Base-by-base conservation (phyloP, 345 rosid species). In the Carallia brachiata region DNA sequence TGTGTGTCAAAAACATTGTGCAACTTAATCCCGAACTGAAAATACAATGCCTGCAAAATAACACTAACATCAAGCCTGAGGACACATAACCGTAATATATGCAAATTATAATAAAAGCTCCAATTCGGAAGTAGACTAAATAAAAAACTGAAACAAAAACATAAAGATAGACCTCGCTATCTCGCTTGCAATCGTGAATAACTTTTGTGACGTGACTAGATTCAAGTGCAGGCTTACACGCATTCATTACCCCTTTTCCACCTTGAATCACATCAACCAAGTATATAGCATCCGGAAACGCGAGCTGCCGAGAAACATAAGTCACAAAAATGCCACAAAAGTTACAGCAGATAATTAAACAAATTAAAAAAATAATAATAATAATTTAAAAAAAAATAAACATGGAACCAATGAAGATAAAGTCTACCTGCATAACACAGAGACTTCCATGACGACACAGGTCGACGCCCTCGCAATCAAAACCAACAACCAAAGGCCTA, bases 221-320 rank as follows among this genome's bases (percentile, higher is more conserved):
- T 91, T 94, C 97, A 15, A 94, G 96, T 62, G 96, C 98, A 80
- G 96, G 96, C 87, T 91, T 89, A 87, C 97, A 94, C 15, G 97
- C 96, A 77, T 78, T 80, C 83, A 94, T 69, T 75, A 94, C 85
- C 61, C 6, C 52, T 72, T 86, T 86, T 76, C 93, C 97, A 67
- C 98, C 97, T 74, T 83, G 69, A 67, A 87, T 80, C 57, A 85
- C 90, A 66, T 94, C 98, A 75, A 94, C 93, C 81, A 94, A 82
- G 80, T 85, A 94, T 69, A 94, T 82, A 7, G 91, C 96, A 86
- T 90, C 87, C 36, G 93, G 84, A 83, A 94, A 94, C 28, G 98
- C 96, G 82, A 94, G 85, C 98, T 94, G 91, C 85, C 77, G 78
- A 68, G 0, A 63, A 75, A 70, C 60, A 78, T 36, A 59, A 19